Evolutionary conservation across 352 stramenopile genomes (phyloP).

Genomic region (Vaucheria bursata): DNA sequence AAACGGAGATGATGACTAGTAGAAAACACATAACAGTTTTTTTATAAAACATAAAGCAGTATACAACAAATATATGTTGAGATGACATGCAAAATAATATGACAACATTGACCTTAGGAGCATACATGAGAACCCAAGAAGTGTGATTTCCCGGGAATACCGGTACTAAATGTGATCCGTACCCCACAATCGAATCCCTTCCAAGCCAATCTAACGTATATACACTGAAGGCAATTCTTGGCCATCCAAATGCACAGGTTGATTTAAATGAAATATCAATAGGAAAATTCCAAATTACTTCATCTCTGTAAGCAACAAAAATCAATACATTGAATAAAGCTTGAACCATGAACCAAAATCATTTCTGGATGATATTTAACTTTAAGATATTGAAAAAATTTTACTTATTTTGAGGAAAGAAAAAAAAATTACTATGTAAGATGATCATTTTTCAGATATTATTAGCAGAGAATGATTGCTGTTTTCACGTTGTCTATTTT

Average conservation of each 20-base stretch:
- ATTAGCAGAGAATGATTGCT: no score
- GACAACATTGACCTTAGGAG: slow-evolving; percentile 47
- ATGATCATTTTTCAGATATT: no score
- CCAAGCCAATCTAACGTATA: slow-evolving; percentile 74
- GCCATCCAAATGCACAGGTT: slow-evolving; percentile 87
- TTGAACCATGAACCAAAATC: no score
- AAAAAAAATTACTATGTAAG: no score
- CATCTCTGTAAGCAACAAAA: background rate
- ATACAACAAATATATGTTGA: background rate
- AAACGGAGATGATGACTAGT: slow-evolving; percentile 38
- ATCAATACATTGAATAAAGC: no score
- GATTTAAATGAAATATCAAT: slow-evolving; percentile 89
- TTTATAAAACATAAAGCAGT: no score
- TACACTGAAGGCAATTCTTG: slow-evolving; percentile 74
- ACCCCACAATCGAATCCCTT: slow-evolving; percentile 76
- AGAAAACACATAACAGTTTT: no score
- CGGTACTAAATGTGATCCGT: slow-evolving; percentile 73
- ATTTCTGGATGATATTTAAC: no score
- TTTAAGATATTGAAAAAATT: no score
- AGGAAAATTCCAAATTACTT: slow-evolving; percentile 85
- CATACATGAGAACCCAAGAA: slow-evolving; percentile 71
- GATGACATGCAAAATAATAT: background rate
- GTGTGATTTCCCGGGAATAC: slow-evolving; percentile 58
- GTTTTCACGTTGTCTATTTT: no score
- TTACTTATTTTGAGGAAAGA: no score